Evolutionary conservation across 1,284 basidiomycete genomes (phyloP).

Genomic region (Pholiota adiposa): DNA sequence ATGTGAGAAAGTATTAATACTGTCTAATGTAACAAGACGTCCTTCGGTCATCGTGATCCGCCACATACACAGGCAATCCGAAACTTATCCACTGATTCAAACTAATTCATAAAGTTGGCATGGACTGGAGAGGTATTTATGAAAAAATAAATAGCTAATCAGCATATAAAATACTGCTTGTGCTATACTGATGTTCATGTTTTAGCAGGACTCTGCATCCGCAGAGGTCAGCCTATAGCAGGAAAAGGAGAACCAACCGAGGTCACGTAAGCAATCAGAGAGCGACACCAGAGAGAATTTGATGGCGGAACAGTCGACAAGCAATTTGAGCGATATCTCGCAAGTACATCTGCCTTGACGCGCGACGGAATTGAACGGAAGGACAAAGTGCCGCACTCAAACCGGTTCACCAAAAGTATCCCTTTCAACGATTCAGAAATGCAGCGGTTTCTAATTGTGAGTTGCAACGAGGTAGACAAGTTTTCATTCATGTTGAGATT

Average conservation of each 20-base stretch:
- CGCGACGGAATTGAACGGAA: neutral
- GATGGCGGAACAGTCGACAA: neutral
- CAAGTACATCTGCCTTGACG: neutral
- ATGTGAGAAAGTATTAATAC: neutral
- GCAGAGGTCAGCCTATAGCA: no score
- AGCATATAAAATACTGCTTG: no score
- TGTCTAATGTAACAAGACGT: neutral
- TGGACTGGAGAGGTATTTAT: no score
- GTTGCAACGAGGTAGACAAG: neutral
- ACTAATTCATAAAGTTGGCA: neutral
- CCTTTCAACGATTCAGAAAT: neutral
- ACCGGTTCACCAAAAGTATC: neutral
- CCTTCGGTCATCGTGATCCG: no score
- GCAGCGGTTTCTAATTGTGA: constrained; percentile 2
- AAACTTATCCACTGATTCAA: neutral
- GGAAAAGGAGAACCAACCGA: no score
- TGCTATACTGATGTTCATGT: no score
- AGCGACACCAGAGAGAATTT: no score
- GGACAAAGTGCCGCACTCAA: neutral
- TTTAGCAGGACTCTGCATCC: no score
- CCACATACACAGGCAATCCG: neutral
- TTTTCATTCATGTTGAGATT: constrained; percentile 21
- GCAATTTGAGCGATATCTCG: neutral
- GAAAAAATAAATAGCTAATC: no score
- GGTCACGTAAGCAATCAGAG: no score